Evolutionary conservation across 306 rosid species (phyloP).

Genomic region (Ammopiptanthus mongolicus): DNA sequence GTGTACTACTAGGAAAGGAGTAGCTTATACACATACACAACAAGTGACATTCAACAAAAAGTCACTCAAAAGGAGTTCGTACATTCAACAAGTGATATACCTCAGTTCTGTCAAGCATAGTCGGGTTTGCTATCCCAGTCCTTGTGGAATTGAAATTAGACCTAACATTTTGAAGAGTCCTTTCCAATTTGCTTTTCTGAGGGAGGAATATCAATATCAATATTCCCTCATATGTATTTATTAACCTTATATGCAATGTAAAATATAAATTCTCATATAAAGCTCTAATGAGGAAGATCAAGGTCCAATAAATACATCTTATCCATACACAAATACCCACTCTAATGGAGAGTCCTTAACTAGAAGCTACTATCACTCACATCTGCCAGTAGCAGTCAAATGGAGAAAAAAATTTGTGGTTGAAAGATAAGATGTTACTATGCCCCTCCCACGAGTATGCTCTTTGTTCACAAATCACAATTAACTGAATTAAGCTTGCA

Average conservation of each 20-base stretch:
- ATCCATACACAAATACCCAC: not conserved
- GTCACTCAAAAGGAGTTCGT: too few species aligned
- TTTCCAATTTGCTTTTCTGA: too few species aligned
- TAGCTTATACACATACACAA: too few species aligned
- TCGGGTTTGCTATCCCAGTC: too few species aligned
- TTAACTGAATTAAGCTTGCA: conserved; percentile 2
- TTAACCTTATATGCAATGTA: not conserved
- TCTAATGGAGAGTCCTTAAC: not conserved
- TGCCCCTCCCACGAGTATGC: not conserved
- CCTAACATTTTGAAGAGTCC: too few species aligned
- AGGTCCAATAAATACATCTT: not conserved
- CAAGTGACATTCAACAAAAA: too few species aligned
- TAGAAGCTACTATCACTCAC: not conserved
- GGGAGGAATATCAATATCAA: too few species aligned
- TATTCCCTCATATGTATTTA: too few species aligned
- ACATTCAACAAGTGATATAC: too few species aligned
- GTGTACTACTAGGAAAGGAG: too few species aligned
- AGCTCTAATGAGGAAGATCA: not conserved
- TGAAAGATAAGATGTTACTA: not conserved
- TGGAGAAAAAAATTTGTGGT: not conserved
- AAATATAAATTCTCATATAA: conserved; percentile 1
- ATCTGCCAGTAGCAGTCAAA: not conserved
- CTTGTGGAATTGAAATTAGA: too few species aligned
- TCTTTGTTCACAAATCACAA: not conserved
- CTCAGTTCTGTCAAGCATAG: too few species aligned